phyloP scores from a whole-genome alignment of 202 grass and related monocot species.

The Sporobolus alterniflorus region DNA sequence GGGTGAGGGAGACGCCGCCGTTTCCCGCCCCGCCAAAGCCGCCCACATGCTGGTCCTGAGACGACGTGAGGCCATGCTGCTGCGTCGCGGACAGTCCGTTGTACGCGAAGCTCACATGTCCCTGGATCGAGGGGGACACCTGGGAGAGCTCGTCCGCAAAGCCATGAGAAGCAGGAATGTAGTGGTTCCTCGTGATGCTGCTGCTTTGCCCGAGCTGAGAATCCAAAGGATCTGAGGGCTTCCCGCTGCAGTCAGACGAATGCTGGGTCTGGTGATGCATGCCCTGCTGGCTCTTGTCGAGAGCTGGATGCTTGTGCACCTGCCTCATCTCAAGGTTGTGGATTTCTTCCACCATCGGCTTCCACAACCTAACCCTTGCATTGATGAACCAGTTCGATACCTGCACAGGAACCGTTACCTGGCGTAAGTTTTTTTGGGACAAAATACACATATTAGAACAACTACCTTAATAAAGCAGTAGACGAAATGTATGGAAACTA shows the following conservation, averaged over 20 bases:
- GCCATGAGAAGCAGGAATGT: constrained; percentile 27
- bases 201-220: constrained; percentile 47
- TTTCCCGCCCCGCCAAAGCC: not conserved
- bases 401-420: too few species aligned
- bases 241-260: constrained; percentile 55
- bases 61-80: constrained; percentile 22
- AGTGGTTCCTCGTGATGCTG: constrained; percentile 49
- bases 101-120: constrained; percentile 58
- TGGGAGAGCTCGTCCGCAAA: constrained; percentile 57
- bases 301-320: constrained; percentile 50
- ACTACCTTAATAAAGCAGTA: not conserved
- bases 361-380: constrained; percentile 95
- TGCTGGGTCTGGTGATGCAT: constrained; percentile 50
- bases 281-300: constrained; percentile 42
- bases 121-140: constrained; percentile 64
- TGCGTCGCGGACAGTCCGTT: constrained; percentile 35
- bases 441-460: not conserved
- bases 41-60: constrained; percentile 44
- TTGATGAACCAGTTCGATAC: constrained; percentile 99
- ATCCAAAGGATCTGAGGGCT: constrained; percentile 51
- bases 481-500: not conserved
- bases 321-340: constrained; percentile 93
- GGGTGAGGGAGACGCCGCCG: constrained; percentile 77
- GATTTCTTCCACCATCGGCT: constrained; percentile 99
- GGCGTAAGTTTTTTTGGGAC: not conserved